Percentiles rank a stretch among this genome's conserved stretches.
Conservation (phyloP, 768 basidiomycete genomes). For the Coprinopsis sp. region DNA sequence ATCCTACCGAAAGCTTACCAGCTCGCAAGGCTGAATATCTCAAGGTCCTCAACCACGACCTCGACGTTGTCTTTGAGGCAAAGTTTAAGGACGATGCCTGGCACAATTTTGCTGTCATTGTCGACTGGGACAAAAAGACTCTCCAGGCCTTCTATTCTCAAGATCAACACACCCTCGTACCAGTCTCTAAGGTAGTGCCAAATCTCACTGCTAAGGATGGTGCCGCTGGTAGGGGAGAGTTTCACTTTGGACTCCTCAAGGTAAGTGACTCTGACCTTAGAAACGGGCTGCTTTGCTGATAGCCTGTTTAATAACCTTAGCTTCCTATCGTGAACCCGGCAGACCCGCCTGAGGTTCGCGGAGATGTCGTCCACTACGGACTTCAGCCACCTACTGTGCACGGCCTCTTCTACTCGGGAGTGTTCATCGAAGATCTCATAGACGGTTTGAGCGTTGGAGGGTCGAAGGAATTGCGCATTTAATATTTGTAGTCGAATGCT, state of each 20-base stretch:
- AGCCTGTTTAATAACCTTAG: conserved; percentile 24
- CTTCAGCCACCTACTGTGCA: conserved; percentile 56
- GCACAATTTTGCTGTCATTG: conserved; percentile 59
- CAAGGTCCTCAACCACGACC: conserved; percentile 53
- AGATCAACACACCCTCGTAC: conserved; percentile 31
- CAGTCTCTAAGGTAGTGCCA: conserved; percentile 37
- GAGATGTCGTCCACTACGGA: conserved; percentile 54
- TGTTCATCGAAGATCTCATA: conserved; percentile 46
- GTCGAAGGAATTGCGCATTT: too few relatives aligned
- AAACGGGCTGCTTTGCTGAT: background rate
- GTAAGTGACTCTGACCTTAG: conserved; percentile 22
- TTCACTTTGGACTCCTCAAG: conserved; percentile 60
- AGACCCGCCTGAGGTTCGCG: conserved; percentile 42
- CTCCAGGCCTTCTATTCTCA: conserved; percentile 49
- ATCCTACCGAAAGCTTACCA: conserved; percentile 42
- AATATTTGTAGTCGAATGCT: too few relatives aligned
- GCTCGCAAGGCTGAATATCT: conserved; percentile 40
- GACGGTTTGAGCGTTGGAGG: conserved; percentile 36
- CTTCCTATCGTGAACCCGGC: conserved; percentile 47
- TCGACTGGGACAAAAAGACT: conserved; percentile 51
- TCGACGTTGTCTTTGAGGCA: conserved; percentile 45
- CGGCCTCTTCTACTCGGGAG: conserved; percentile 51
- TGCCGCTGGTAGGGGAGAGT: conserved; percentile 49
- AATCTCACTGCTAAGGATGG: conserved; percentile 40
- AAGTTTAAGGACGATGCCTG: conserved; percentile 40